phyloP scores from a whole-genome alignment of 164 flowering plant species.

The Vitis rotundifolia region DNA sequence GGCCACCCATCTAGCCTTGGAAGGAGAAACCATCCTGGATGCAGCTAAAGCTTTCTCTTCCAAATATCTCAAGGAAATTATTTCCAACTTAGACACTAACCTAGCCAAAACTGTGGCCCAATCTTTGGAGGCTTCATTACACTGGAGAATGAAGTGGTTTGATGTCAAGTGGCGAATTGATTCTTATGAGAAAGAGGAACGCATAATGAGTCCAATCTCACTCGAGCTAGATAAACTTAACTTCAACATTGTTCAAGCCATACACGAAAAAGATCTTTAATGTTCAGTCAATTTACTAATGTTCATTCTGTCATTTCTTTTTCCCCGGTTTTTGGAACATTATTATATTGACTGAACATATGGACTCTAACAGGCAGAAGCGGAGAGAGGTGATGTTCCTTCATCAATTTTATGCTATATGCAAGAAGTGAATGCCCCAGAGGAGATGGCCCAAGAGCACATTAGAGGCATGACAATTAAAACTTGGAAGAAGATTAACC shows the following conservation, averaged over 20 bases:
- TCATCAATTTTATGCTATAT: conserved; percentile 40
- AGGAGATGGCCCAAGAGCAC: conserved; percentile 25
- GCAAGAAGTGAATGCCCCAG: conserved; percentile 29
- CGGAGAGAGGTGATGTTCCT: conserved; percentile 44
- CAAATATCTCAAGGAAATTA: conserved; percentile 6
- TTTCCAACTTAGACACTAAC: conserved; percentile 4
- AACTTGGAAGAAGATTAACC: conserved; percentile 39
- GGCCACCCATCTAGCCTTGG: conserved; percentile 33
- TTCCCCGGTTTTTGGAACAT: too few species aligned
- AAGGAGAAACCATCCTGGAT: conserved; percentile 33
- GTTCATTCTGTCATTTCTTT: neutral
- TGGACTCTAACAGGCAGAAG: too few species aligned
- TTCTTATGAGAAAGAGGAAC: conserved; percentile 8
- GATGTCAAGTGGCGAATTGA: conserved; percentile 37
- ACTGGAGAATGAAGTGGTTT: conserved; percentile 34
- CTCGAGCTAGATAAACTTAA: conserved; percentile 41
- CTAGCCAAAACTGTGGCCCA: conserved; percentile 18
- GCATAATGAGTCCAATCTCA: conserved; percentile 9
- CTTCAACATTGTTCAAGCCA: conserved; percentile 48
- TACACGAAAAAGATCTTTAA: conserved; percentile 29
- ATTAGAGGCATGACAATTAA: conserved; percentile 20
- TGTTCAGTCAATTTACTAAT: too few species aligned
- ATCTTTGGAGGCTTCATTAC: conserved; percentile 35
- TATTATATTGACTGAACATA: too few species aligned
- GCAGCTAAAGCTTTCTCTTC: conserved; percentile 27